Evolutionary conservation across 1,139 yeast species (phyloP), one percentile per base, ranked within the genome.

Genomic region (Yamadazyma spencermartinsiae): DNA sequence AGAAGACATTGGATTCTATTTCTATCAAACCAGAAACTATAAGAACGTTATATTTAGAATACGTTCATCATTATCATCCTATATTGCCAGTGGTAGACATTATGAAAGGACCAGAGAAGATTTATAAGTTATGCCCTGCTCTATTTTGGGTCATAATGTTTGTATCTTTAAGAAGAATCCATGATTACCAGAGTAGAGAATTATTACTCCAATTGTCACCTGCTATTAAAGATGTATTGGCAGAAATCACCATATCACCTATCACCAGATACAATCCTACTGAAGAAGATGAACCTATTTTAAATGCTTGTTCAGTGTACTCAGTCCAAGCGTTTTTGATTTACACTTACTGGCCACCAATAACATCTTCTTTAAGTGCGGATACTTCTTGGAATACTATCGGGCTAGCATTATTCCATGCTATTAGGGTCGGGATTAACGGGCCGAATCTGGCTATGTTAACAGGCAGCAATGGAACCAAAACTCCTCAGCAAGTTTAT

Each of bases 371-470:
- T 0, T 72, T 92, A 35, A 86, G 95, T 60, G 96, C 98, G 0
- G 98, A 92, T 55, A 85, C 96, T 4, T 85, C 96, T 3, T 92
- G 97, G 94, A 87, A 86, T 54, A 87, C 97, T 1, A 84, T 88
- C 12, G 97, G 97, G 0, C 82, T 87, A 33, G 98, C 97, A 2
- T 72, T 89, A 54, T 86, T 86, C 56, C 95, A 86, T 57, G 97
- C 97, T 0, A 84, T 90, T 24, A 69, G 97, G 41, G 86, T 90
- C 10, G 98, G 98, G 0, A 66, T 92, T 27, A 96, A 92, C 55
- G 80, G 58, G 64, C 82, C 46, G 61, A 54, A 54, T 10, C 47
- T 52, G 12, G 45, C 54, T 51, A 32, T 31, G 30, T 39, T n/a
- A 44, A 41, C 19, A 17, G 25, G 13, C 25, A 12, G 13, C 14